Evolutionary conservation across 1,284 basidiomycete genomes (phyloP).

Genomic region (Exsudoporus floridanus): DNA sequence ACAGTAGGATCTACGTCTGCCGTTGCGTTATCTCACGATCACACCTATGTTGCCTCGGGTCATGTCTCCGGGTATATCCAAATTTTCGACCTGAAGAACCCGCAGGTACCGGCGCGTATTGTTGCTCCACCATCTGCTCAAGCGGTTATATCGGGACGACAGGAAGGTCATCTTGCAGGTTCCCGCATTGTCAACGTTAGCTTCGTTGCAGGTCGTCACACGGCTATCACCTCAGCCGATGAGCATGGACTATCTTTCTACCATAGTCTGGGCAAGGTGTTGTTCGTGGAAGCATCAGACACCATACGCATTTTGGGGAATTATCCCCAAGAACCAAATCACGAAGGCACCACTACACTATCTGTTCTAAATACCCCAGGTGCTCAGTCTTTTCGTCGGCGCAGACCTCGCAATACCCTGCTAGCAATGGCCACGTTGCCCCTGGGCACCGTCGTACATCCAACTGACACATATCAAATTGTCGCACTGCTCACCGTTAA

Average conservation of each 20-base stretch:
- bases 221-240: conserved; percentile 90
- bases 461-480: conserved; percentile 82
- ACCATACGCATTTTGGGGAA: conserved; percentile 92
- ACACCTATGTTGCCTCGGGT: conserved; percentile 90
- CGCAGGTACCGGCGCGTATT: conserved; percentile 63
- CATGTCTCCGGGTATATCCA: conserved; percentile 85
- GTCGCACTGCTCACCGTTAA: conserved; percentile 86
- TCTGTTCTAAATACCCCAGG: conserved; percentile 14
- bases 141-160: conserved; percentile 75
- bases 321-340: conserved; percentile 64
- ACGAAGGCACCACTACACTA: conserved; percentile 5
- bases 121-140: conserved; percentile 71
- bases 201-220: conserved; percentile 93
- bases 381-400: conserved; percentile 34
- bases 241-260: conserved; percentile 93
- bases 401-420: conserved; percentile 59
- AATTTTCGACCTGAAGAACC: conserved; percentile 78
- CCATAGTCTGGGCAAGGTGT: conserved; percentile 90
- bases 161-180: conserved; percentile 91
- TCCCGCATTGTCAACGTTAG: conserved; percentile 84
- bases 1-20: conserved; percentile 83
- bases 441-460: conserved; percentile 72
- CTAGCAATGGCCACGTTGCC: conserved; percentile 84
- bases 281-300: conserved; percentile 95
- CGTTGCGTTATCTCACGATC: conserved; percentile 88